Evolutionary conservation across 345 rosid species (phyloP), one percentile per base, ranked within the genome.

Genomic region (Zanthoxylum bungeanum): DNA sequence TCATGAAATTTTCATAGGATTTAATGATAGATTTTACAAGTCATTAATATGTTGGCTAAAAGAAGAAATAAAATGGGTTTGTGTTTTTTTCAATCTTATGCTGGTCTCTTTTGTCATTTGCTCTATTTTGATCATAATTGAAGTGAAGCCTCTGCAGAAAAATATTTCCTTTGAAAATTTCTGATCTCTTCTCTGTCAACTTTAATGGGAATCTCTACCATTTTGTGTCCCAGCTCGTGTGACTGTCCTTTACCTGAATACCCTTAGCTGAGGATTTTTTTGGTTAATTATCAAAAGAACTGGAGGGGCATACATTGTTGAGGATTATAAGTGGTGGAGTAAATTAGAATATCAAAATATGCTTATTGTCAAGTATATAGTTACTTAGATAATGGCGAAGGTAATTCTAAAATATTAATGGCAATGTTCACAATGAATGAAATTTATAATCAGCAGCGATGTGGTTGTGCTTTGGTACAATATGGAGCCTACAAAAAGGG

Each of bases 221-320:
- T 64, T 60, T 73, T 86, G 90, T 84, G 37, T 60, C 81, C 88
- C 90, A 86, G 87, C 93, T 84, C 87, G 82, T 81, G 19, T 70
- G 73, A 58, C 82, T n/a, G 82, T 66, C 61, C 70, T 70, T 71
- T 65, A 51, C 51, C 58, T 63, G 69, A 19, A 34, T 80, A n/a
- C 73, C 86, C 86, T 76, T 73, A n/a, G 22, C 69, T 25, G 31
- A 28, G 53, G 31, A 50, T 68, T 36, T 40, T n/a, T 36, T 47
- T 44, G 34, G 25, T 72, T 33, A 57, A 44, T 4, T 52, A 39
- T 65, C 57, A 9, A 46, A 31, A 14, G 55, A 16, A 39, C 40
- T 71, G 65, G 69, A 69, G n/a, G n/a, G n/a, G n/a, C n/a, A n/a
- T n/a, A n/a, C n/a, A n/a, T n/a, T n/a, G n/a, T n/a, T n/a, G n/a